These are phyloP conservation scores for Eucalyptus curtisii DNA, from an alignment of 345 rosid species.

Conservation along the genomic window DNA sequence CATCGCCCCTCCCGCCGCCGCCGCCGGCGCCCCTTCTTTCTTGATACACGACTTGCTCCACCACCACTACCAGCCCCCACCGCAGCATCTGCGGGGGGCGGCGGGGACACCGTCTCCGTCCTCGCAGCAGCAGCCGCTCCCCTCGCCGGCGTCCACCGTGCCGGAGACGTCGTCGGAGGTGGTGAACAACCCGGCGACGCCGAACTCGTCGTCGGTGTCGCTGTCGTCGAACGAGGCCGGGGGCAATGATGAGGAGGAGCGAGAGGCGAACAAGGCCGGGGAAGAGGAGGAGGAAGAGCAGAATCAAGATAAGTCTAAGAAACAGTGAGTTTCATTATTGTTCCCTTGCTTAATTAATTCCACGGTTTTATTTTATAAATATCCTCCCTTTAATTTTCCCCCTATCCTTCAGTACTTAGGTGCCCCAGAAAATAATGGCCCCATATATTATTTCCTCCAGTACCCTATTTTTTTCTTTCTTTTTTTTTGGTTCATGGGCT, in stretches of 20 bases:
- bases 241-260: slow-evolving; percentile 18
- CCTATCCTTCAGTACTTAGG: background rate
- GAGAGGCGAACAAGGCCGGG: background rate
- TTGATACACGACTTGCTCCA: slow-evolving; percentile 39
- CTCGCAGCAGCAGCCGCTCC: slow-evolving; percentile 1
- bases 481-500: background rate
- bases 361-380: background rate
- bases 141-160: slow-evolving; percentile 27
- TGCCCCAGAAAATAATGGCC: background rate
- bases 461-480: background rate
- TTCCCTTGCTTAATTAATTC: background rate
- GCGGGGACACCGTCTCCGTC: background rate
- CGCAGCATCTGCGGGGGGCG: slow-evolving; percentile 3
- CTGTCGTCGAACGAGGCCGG: slow-evolving; percentile 56
- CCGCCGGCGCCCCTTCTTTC: slow-evolving; percentile 7
- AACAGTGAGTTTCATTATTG: slow-evolving; percentile 42
- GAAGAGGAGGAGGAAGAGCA: slow-evolving; percentile 37
- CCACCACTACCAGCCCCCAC: slow-evolving; percentile 1
- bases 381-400: background rate
- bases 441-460: background rate
- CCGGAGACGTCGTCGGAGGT: slow-evolving; percentile 68
- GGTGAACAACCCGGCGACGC: slow-evolving; percentile 60
- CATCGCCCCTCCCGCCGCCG: background rate
- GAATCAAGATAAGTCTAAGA: slow-evolving; percentile 55
- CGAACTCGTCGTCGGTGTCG: slow-evolving; percentile 79